These are phyloP conservation scores for Penicillium cosmopolitanum DNA, from an alignment of 495 filamentous ascomycete species.

Conservation along the genomic window DNA sequence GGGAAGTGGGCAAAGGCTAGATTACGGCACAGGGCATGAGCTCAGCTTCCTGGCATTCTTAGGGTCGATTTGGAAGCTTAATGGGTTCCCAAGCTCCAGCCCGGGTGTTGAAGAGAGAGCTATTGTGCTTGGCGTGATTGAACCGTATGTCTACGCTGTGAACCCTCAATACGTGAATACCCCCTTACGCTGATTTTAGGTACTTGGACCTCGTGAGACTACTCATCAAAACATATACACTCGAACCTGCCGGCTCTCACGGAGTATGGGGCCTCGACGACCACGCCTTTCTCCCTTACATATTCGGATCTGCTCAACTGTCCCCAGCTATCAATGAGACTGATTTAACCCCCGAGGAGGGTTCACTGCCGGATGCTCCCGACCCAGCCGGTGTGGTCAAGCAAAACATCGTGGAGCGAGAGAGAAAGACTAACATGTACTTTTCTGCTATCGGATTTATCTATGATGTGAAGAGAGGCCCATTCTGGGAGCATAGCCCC, in stretches of 20 bases:
- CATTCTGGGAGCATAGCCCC: slow-evolving; percentile 98
- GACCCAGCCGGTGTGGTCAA: slow-evolving; percentile 71
- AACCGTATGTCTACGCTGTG: slow-evolving; percentile 64
- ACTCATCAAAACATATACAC: slow-evolving; percentile 87
- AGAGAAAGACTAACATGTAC: slow-evolving; percentile 82
- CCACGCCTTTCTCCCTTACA: slow-evolving; percentile 95
- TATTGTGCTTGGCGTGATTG: slow-evolving; percentile 79
- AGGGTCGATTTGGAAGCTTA: slow-evolving; percentile 86
- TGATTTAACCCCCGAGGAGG: slow-evolving; percentile 71
- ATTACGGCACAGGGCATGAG: slow-evolving; percentile 97
- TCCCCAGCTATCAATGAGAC: slow-evolving; percentile 69
- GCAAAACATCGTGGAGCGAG: slow-evolving; percentile 62
- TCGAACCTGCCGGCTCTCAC: slow-evolving; percentile 93
- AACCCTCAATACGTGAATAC: not conserved
- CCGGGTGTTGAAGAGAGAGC: slow-evolving; percentile 67
- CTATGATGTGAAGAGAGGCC: slow-evolving; percentile 94
- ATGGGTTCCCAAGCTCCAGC: slow-evolving; percentile 61
- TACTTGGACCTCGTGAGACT: slow-evolving; percentile 81
- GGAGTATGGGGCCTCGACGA: slow-evolving; percentile 98
- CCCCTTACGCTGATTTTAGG: slow-evolving; percentile 41
- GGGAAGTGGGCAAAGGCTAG: slow-evolving; percentile 84
- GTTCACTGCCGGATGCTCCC: slow-evolving; percentile 72
- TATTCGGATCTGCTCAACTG: slow-evolving; percentile 88
- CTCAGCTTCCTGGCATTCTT: slow-evolving; percentile 92
- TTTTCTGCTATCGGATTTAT: slow-evolving; percentile 99